These are phyloP conservation scores for Flaveria brownii DNA, from an alignment of 129 eudicot genomes.

Conservation along the genomic window DNA sequence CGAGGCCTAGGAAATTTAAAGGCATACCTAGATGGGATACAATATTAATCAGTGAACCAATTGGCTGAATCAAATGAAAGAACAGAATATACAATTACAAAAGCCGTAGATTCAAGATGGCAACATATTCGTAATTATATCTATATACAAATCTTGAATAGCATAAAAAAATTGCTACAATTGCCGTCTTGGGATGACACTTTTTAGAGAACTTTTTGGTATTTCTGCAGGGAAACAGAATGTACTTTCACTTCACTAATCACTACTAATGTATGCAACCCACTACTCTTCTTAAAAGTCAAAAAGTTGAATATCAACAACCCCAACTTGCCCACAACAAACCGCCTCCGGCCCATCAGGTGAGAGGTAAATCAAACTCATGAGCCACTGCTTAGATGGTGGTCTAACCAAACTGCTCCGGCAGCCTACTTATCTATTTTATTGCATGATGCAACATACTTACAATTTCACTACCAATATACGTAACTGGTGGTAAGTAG, in stretches of 20 bases:
- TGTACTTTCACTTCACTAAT: neutral
- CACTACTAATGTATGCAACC: neutral
- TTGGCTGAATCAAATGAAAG: conserved; percentile 1
- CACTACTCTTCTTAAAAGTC: neutral
- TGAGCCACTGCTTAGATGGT: neutral
- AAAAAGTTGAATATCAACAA: neutral
- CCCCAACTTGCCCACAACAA: neutral
- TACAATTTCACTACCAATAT: neutral
- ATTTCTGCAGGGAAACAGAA: neutral
- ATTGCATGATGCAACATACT: neutral
- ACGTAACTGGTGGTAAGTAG: neutral
- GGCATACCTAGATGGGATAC: conserved; percentile 61
- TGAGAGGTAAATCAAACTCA: neutral
- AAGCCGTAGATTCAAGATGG: neutral
- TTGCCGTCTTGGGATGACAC: neutral
- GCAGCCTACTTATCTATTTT: neutral
- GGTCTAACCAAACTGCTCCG: too few species aligned
- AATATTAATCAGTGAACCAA: conserved; percentile 16
- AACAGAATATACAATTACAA: neutral
- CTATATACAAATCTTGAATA: neutral
- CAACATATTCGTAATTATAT: neutral
- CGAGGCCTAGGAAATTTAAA: conserved; percentile 70
- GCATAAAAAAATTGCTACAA: conserved; percentile 4
- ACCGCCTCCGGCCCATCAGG: neutral
- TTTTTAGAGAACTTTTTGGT: neutral